These are phyloP conservation scores for Blastosporella zonata DNA, from an alignment of 1,284 basidiomycete species.

Conservation along the genomic window DNA sequence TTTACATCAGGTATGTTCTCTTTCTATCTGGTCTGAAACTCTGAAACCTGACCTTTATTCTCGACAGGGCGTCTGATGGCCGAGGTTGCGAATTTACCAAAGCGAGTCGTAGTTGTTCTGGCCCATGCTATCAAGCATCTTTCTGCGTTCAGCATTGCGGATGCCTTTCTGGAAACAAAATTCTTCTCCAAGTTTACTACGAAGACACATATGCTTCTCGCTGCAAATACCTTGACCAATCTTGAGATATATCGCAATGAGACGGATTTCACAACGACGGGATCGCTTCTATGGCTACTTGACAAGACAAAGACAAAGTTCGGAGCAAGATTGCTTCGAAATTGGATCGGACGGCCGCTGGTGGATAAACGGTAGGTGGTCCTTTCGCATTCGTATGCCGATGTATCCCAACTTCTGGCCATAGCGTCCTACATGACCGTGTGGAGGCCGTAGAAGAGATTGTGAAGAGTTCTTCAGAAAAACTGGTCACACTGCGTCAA, in stretches of 20 bases:
- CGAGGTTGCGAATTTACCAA: conserved; percentile 70
- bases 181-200: conserved; percentile 82
- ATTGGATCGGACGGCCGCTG: conserved; percentile 87
- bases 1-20: conserved; percentile 43
- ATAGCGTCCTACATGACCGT: conserved; percentile 70
- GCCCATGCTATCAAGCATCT: conserved; percentile 80
- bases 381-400: neutral
- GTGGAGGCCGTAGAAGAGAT: conserved; percentile 87
- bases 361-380: conserved; percentile 63
- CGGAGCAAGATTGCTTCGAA: conserved; percentile 79
- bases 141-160: conserved; percentile 71
- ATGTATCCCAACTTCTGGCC: neutral
- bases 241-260: conserved; percentile 92
- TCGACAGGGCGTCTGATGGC: conserved; percentile 54
- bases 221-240: conserved; percentile 85
- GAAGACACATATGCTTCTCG: conserved; percentile 84
- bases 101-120: conserved; percentile 71
- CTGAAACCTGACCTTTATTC: neutral
- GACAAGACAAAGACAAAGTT: conserved; percentile 88
- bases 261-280: conserved; percentile 72
- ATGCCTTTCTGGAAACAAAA: conserved; percentile 69
- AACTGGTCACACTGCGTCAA: conserved; percentile 63
- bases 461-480: conserved; percentile 51
- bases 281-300: conserved; percentile 84
- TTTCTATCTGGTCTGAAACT: neutral